Evolutionary conservation across 257 asterid genomes (phyloP).

Genomic region (Eucommia ulmoides): DNA sequence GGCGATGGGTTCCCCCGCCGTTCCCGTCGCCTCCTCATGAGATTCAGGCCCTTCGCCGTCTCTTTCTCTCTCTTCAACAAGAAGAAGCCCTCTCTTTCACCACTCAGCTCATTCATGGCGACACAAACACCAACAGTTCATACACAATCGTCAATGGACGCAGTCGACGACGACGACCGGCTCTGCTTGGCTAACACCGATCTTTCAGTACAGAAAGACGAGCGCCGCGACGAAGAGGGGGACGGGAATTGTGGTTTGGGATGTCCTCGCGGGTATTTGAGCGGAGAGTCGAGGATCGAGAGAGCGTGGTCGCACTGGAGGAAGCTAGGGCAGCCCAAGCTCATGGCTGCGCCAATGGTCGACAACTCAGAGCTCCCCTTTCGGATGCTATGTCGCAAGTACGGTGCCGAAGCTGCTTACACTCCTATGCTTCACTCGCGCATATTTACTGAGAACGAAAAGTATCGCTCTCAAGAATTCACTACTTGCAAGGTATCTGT

Average conservation of each 20-base stretch:
- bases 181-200: constrained; percentile 29
- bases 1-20: constrained; percentile 27
- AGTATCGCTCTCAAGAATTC: constrained; percentile 72
- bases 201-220: neutral
- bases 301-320: constrained; percentile 94
- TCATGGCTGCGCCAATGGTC: constrained; percentile 88
- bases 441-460: constrained; percentile 61
- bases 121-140: constrained; percentile 23
- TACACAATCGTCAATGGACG: constrained; percentile 15
- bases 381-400: constrained; percentile 86
- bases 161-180: constrained; percentile 25
- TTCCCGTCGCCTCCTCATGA: constrained; percentile 24
- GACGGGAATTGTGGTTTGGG: constrained; percentile 9
- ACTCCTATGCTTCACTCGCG: constrained; percentile 98
- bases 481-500: constrained; percentile 64
- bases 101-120: constrained; percentile 34
- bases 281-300: constrained; percentile 61
- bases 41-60: constrained; percentile 15
- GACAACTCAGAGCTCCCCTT: constrained; percentile 97
- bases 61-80: constrained; percentile 7
- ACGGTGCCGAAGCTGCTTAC: constrained; percentile 93
- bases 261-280: constrained; percentile 51
- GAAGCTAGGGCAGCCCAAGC: constrained; percentile 61
- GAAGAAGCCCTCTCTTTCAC: constrained; percentile 5
- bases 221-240: constrained; percentile 12